Conservation (phyloP, 345 rosid species). For the Lumnitzera racemosa region DNA sequence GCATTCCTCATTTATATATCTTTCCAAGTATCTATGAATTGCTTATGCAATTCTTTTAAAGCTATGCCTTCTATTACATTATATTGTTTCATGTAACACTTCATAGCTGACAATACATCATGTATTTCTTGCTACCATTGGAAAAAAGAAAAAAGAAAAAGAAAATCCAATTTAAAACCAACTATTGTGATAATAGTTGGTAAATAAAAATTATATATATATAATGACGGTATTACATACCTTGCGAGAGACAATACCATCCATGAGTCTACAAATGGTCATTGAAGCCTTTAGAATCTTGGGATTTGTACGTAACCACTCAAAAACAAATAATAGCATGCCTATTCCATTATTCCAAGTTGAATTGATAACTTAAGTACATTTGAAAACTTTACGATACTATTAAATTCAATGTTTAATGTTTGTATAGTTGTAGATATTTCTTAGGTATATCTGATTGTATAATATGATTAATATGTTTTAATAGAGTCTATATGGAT, state of each 20-base stretch:
- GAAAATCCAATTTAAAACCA: too few relatives aligned
- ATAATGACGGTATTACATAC: background rate
- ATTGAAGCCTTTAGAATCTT: background rate
- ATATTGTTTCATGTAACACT: slow-evolving; percentile 6
- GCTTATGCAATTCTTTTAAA: slow-evolving; percentile 1
- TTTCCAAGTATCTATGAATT: slow-evolving; percentile 21
- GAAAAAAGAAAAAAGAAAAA: too few relatives aligned
- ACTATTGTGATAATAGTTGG: too few relatives aligned
- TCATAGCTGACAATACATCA: slow-evolving; percentile 17
- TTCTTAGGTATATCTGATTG: background rate
- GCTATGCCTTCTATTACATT: slow-evolving; percentile 12
- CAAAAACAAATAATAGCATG: background rate
- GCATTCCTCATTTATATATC: slow-evolving; percentile 23
- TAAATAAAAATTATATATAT: too few relatives aligned
- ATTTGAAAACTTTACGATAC: background rate
- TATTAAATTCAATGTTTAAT: background rate
- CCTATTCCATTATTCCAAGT: background rate
- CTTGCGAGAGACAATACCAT: slow-evolving; percentile 5
- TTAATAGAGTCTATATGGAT: background rate
- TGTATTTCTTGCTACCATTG: background rate
- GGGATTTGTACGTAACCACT: background rate
- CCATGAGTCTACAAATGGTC: background rate
- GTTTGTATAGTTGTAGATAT: background rate
- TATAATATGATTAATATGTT: background rate
- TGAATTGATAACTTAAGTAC: too few relatives aligned